These are phyloP conservation scores for Polychytrium aggregatum DNA, from an alignment of 192 early-diverging fungal genomes.

Conservation along the genomic window DNA sequence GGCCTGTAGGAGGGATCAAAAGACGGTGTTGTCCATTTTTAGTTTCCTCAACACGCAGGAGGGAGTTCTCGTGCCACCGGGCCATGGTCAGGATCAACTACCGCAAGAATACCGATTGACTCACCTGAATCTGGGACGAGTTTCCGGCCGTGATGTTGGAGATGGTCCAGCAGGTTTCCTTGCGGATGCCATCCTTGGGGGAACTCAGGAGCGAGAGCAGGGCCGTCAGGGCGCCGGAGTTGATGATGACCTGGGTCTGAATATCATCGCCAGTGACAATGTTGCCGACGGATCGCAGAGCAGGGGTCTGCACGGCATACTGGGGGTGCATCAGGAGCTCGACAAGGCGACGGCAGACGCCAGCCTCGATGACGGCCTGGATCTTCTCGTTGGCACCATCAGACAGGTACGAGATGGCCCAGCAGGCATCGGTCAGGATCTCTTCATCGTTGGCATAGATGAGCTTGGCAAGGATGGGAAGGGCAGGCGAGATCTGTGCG, in stretches of 20 bases:
- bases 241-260: conserved; percentile 93
- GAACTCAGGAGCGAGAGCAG: conserved; percentile 73
- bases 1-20: conserved; percentile 35
- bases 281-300: conserved; percentile 93
- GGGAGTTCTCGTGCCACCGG: no score
- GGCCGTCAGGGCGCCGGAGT: conserved; percentile 72
- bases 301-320: conserved; percentile 88
- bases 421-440: conserved; percentile 96
- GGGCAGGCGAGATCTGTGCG: conserved; percentile 70
- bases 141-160: conserved; percentile 98
- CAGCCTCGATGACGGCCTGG: conserved; percentile 92
- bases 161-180: conserved; percentile 99
- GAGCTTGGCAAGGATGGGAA: conserved; percentile 82
- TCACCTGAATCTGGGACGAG: conserved; percentile 68
- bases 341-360: conserved; percentile 86
- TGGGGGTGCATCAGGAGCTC: conserved; percentile 84
- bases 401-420: conserved; percentile 99
- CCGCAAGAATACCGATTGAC: no score
- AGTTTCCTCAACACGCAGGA: no score
- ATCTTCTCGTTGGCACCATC: conserved; percentile 97
- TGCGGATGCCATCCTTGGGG: conserved; percentile 90
- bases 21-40: no score
- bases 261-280: conserved; percentile 97
- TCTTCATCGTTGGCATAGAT: conserved; percentile 89
- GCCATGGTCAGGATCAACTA: no score